A percentile compares a stretch with the other conserved stretches of the same genome.
phyloP scores from a whole-genome alignment of 345 rosid species.

The Cardamine resedifolia region DNA sequence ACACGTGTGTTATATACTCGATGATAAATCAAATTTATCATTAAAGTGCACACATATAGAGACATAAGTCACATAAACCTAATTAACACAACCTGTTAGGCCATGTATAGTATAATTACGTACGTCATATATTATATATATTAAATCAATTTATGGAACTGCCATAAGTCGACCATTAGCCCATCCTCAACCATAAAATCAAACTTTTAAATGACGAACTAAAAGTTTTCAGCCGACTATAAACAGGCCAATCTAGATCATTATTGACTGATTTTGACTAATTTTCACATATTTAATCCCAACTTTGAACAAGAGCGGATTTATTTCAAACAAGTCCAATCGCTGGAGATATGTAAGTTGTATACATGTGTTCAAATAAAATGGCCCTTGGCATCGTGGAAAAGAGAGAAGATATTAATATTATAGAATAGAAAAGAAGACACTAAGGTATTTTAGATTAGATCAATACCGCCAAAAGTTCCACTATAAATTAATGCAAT shows the following conservation, averaged over 20 bases:
- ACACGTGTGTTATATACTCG: not conserved
- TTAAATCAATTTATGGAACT: constrained; percentile 11
- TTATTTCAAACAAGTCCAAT: not conserved
- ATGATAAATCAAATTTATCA: not conserved
- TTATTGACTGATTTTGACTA: constrained; percentile 30
- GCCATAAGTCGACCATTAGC: constrained; percentile 23
- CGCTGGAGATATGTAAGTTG: constrained; percentile 4
- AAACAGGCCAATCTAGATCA: constrained; percentile 12
- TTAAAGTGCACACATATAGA: not conserved
- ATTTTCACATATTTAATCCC: constrained; percentile 16
- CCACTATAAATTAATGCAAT: constrained; percentile 6
- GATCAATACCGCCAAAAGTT: constrained; percentile 25
- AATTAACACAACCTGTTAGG: constrained; percentile 4
- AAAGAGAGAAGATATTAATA: constrained; percentile 9
- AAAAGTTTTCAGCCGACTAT: constrained; percentile 16
- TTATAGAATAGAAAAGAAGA: constrained; percentile 17
- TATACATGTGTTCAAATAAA: constrained; percentile 26
- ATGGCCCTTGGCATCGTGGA: constrained; percentile 29
- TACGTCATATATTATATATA: not conserved
- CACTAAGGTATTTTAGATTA: constrained; percentile 21
- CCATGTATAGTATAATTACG: not conserved
- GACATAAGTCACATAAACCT: no score
- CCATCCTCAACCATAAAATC: constrained; percentile 24
- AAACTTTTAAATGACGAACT: constrained; percentile 12
- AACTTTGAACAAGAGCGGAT: not conserved